These are phyloP conservation scores for Colletotrichum abscissum DNA, from an alignment of 2,329 filamentous ascomycete genomes.

Conservation along the genomic window DNA sequence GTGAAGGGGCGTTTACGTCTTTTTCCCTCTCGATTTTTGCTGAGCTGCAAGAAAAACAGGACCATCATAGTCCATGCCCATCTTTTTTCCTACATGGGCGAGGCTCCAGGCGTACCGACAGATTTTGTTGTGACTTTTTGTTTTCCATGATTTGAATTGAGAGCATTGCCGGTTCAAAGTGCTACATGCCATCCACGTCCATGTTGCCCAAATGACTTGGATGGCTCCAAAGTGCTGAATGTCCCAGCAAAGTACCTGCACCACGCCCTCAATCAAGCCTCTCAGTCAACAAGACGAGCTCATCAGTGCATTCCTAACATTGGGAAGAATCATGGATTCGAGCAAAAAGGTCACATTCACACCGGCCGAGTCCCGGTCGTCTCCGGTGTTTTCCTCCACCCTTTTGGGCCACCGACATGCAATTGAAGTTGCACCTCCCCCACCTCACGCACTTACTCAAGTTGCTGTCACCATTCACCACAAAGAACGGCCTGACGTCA, in stretches of 20 bases:
- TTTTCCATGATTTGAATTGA: background rate
- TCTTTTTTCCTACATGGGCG: constrained; percentile 57
- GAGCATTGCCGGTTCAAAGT: too few species aligned
- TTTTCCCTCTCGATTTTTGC: constrained; percentile 8
- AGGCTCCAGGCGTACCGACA: constrained; percentile 61
- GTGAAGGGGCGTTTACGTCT: background rate
- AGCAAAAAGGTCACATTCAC: background rate
- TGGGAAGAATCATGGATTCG: background rate
- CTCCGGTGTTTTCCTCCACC: background rate
- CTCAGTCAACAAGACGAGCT: too few species aligned
- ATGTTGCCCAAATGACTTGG: background rate
- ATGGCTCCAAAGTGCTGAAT: background rate
- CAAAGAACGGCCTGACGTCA: constrained; percentile 26
- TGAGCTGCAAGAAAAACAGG: constrained; percentile 57
- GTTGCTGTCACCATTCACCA: background rate
- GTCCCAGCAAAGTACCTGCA: background rate
- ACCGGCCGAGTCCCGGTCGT: background rate
- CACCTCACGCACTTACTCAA: background rate
- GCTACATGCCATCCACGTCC: background rate
- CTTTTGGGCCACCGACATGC: background rate
- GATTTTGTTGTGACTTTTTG: background rate
- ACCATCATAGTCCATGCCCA: constrained; percentile 67
- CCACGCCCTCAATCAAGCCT: background rate
- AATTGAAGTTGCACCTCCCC: background rate
- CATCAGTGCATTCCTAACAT: too few species aligned